Percentiles rank a stretch among this genome's conserved stretches.
Evolutionary conservation across 2,329 filamentous ascomycete genomes (phyloP).

Genomic region (Ascochyta rabiei): DNA sequence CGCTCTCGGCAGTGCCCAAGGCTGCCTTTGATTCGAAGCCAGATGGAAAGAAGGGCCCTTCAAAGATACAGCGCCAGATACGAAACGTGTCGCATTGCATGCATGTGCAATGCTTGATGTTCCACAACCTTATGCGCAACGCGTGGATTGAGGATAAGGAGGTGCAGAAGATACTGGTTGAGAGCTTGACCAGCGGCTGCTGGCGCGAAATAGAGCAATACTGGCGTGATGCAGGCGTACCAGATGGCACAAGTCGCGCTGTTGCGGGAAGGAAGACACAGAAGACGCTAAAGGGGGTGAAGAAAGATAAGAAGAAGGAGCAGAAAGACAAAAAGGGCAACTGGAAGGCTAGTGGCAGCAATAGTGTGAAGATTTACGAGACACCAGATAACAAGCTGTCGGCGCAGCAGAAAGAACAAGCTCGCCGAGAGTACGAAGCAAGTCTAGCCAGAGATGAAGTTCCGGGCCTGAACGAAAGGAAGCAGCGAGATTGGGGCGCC

Average conservation of each 20-base stretch:
- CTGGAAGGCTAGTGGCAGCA: slow-evolving; percentile 51
- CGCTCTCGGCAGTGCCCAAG: slow-evolving; percentile 53
- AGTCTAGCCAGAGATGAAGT: slow-evolving; percentile 28
- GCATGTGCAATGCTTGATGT: slow-evolving; percentile 86
- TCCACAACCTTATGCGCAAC: slow-evolving; percentile 77
- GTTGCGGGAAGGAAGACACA: slow-evolving; percentile 68
- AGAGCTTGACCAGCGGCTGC: slow-evolving; percentile 36
- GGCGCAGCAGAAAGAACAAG: slow-evolving; percentile 8
- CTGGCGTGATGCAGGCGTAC: slow-evolving; percentile 78
- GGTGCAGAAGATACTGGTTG: slow-evolving; percentile 41
- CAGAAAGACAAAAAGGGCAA: slow-evolving; percentile 29
- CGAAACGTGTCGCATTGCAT: slow-evolving; percentile 82
- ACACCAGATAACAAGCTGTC: slow-evolving; percentile 28
- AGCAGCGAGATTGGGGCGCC: slow-evolving; percentile 71
- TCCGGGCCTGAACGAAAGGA: slow-evolving; percentile 52
- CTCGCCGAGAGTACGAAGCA: slow-evolving; percentile 10
- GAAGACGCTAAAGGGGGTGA: slow-evolving; percentile 65
- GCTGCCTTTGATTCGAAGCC: slow-evolving; percentile 44
- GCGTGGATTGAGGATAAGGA: slow-evolving; percentile 45
- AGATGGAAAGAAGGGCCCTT: slow-evolving; percentile 79
- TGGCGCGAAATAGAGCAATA: slow-evolving; percentile 47
- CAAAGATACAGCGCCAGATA: slow-evolving; percentile 81
- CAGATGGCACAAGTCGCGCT: slow-evolving; percentile 79
- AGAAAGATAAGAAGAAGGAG: slow-evolving; percentile 63
- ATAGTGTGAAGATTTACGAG: slow-evolving; percentile 41